A percentile compares a stretch with the other conserved stretches of the same genome.
Evolutionary conservation across 192 early-diverging fungal genomes (phyloP).

Genomic region (Backusella westeae): DNA sequence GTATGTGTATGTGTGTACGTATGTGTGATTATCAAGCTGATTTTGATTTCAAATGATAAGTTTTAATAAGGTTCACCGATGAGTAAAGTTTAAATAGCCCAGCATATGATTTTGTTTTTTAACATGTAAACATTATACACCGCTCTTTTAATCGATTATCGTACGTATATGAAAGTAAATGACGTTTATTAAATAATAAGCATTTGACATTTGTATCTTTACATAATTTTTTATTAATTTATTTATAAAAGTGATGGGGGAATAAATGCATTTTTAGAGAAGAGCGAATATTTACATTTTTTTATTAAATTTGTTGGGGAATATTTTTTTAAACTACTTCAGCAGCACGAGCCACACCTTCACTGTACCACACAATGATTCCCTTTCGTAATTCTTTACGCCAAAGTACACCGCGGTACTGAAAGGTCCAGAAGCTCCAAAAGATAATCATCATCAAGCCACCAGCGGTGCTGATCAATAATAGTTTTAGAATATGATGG

Average conservation of each 20-base stretch:
- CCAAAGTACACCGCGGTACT: slow-evolving; percentile 53
- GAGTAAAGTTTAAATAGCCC: not conserved
- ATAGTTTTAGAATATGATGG: slow-evolving; percentile 34
- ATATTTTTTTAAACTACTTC: slow-evolving; percentile 17
- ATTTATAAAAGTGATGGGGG: not conserved
- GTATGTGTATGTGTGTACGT: not conserved
- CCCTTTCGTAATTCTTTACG: slow-evolving; percentile 52
- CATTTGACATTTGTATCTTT: not conserved
- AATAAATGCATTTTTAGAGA: not conserved
- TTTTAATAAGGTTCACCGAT: not conserved
- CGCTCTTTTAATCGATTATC: not conserved
- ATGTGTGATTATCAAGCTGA: not conserved
- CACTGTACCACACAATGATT: slow-evolving; percentile 47
- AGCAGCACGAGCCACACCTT: slow-evolving; percentile 25
- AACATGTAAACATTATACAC: not conserved
- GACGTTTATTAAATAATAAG: not conserved
- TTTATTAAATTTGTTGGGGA: not conserved
- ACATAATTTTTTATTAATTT: not conserved
- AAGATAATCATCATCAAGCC: slow-evolving; percentile 47
- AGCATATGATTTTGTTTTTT: not conserved
- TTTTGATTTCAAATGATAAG: not conserved
- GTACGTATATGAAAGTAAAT: not conserved
- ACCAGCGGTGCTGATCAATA: slow-evolving; percentile 40
- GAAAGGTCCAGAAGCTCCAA: slow-evolving; percentile 61
- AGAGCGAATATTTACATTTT: not conserved